Evolutionary conservation across 1,139 yeast genomes (phyloP).

Genomic region (Scheffersomyces parashehatae): DNA sequence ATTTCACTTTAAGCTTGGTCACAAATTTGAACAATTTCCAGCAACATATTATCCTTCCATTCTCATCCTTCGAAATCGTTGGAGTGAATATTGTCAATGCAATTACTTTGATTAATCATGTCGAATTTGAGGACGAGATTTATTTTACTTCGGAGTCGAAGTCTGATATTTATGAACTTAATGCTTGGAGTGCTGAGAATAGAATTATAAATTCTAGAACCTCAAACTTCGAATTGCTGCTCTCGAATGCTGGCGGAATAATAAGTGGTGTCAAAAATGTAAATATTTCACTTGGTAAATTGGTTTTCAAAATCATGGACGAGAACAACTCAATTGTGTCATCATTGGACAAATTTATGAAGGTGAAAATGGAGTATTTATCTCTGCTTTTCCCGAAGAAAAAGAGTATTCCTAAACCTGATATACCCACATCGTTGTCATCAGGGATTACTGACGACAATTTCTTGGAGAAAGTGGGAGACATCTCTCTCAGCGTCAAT

Average conservation of each 20-base stretch:
- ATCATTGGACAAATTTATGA: constrained; percentile 9
- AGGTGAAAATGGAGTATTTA: constrained; percentile 19
- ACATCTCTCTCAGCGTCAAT: constrained; percentile 16
- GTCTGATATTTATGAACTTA: constrained; percentile 7
- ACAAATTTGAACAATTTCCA: constrained; percentile 13
- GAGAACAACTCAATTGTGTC: constrained; percentile 5
- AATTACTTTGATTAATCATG: constrained; percentile 6
- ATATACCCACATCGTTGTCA: neutral
- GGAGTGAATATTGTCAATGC: constrained; percentile 8
- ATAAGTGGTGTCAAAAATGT: constrained; percentile 13
- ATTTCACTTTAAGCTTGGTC: constrained; percentile 7
- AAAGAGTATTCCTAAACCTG: too few species aligned
- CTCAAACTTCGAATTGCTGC: constrained; percentile 7
- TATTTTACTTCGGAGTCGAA: constrained; percentile 10
- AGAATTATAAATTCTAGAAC: constrained; percentile 8
- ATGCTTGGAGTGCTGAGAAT: constrained; percentile 8
- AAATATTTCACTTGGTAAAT: constrained; percentile 11
- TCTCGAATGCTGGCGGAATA: constrained; percentile 17
- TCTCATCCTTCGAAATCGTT: constrained; percentile 8
- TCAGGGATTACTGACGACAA: constrained; percentile 1
- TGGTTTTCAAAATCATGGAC: constrained; percentile 14
- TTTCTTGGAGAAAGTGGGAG: constrained; percentile 9
- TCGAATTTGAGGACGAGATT: constrained; percentile 4
- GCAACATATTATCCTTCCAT: constrained; percentile 16
- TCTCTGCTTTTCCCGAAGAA: neutral